Conservation (phyloP, 1,284 basidiomycete genomes). For the Pseudozyma sp. region DNA sequence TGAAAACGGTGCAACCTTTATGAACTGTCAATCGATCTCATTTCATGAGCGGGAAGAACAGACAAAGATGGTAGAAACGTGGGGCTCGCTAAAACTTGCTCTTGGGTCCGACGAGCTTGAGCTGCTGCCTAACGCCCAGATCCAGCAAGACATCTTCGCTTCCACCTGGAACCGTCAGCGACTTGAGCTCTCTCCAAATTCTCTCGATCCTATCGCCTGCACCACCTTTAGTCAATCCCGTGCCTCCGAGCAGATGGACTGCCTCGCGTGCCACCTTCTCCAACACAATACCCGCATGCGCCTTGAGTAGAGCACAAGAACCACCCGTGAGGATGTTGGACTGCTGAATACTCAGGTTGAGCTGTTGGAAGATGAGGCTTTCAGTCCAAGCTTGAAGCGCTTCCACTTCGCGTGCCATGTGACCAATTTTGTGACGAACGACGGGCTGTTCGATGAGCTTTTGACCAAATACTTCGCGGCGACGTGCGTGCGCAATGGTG, state of each 20-base stretch:
- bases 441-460: slow-evolving; percentile 63
- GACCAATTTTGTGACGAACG: slow-evolving; percentile 60
- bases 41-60: neutral
- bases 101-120: slow-evolving; percentile 51
- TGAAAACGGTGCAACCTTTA: no score
- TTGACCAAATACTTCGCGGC: slow-evolving; percentile 58
- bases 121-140: slow-evolving; percentile 57
- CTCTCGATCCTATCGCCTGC: slow-evolving; percentile 60
- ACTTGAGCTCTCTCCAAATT: slow-evolving; percentile 59
- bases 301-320: slow-evolving; percentile 57
- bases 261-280: slow-evolving; percentile 54
- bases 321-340: slow-evolving; percentile 56
- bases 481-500: slow-evolving; percentile 45
- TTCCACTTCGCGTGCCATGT: slow-evolving; percentile 63
- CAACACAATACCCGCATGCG: slow-evolving; percentile 60
- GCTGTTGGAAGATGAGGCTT: slow-evolving; percentile 52
- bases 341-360: slow-evolving; percentile 45
- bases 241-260: slow-evolving; percentile 56
- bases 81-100: slow-evolving; percentile 37
- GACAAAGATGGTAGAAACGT: neutral
- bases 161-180: slow-evolving; percentile 54
- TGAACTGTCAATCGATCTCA: no score
- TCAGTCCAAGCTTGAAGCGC: slow-evolving; percentile 60
- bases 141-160: slow-evolving; percentile 60
- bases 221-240: slow-evolving; percentile 59